Evolutionary conservation across 1,139 yeast species (phyloP), one percentile per base, ranked within the genome.

Genomic region (Suhomyces bokatorum): DNA sequence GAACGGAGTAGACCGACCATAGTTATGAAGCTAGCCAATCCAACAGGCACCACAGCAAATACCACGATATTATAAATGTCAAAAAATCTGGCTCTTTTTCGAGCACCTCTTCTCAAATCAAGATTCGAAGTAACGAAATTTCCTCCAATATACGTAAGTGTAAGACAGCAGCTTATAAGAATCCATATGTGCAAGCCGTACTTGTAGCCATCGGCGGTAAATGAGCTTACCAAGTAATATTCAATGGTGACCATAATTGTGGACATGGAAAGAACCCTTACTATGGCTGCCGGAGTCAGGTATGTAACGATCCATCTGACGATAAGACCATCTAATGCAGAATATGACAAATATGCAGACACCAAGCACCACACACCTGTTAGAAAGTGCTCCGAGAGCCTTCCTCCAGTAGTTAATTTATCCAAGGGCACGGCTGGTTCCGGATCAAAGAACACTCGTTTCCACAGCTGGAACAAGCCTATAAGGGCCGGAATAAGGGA

Each of bases 1-100:
- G 89, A 80, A 50, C 97, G 70, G 27, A 90, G 67, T 40, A 91
- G 67, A 0, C 91, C 95, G 26, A 90, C 72, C 96, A 91, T 89
- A 5, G 98, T 90, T 24, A 91, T 67, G 57, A 93, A 93, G 56
- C 97, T 88, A 3, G 99, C 97, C 49, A 93, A 59, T 0, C 99
- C 99, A 20, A 93, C 91, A 0, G 99, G 99, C 6, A 93, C 97
- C 42, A 93, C 98, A 1, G 98, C 97, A 70, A 88, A 93, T 1
- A 93, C 97, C 1, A 87, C 91, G 39, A 93, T 87, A 55, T 87
- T 89, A 64, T 90, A 87, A 47, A 85, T 73, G 58, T 86, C 90
- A 52, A 93, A 80, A 51, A 90, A 87, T 43, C 91, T 67, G 36
- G 78, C 75, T 28, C 74, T 60, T 45, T 64, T 57, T 43, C 69